These are phyloP conservation scores for Blastocystis sp. DNA, from an alignment of 352 stramenopile genomes.

Conservation along the genomic window DNA sequence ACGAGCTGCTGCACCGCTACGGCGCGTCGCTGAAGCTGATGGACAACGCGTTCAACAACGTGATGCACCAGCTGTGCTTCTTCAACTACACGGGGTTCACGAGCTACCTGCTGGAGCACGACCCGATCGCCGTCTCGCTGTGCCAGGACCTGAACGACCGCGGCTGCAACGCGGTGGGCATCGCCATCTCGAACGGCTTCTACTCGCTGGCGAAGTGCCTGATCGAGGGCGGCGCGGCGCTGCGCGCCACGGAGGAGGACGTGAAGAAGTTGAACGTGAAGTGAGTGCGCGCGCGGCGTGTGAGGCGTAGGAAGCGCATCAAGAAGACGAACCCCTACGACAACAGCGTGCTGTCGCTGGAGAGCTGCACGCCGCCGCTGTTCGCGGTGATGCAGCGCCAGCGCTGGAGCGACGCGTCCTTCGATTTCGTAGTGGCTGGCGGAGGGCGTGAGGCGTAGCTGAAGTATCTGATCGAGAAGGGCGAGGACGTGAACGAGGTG, in stretches of 20 bases:
- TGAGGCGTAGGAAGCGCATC: not conserved
- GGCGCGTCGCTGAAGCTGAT: conserved; percentile 67
- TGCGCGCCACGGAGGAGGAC: not conserved
- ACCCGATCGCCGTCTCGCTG: conserved; percentile 47
- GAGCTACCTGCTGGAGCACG: conserved; percentile 42
- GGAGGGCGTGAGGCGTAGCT: not conserved
- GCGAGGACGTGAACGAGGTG: conserved; percentile 37
- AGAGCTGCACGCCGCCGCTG: not conserved
- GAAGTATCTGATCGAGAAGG: conserved; percentile 46
- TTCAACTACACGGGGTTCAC: conserved; percentile 62
- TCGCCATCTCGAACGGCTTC: conserved; percentile 34
- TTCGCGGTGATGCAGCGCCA: not conserved
- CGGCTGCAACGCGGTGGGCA: not conserved
- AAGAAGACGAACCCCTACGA: not conserved
- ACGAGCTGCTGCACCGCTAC: conserved; percentile 48
- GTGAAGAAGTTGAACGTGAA: not conserved
- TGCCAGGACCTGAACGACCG: conserved; percentile 20
- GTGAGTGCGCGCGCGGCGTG: not conserved
- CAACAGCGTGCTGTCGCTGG: not conserved
- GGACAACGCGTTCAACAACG: conserved; percentile 52
- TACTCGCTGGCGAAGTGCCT: conserved; percentile 52
- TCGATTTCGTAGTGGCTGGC: not conserved
- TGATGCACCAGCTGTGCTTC: conserved; percentile 47
- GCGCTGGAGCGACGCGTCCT: not conserved
- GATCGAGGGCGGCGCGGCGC: conserved; percentile 9